Conservation (phyloP, 371 early-diverging fungal species). For the Basidiobolus meristosporus region DNA sequence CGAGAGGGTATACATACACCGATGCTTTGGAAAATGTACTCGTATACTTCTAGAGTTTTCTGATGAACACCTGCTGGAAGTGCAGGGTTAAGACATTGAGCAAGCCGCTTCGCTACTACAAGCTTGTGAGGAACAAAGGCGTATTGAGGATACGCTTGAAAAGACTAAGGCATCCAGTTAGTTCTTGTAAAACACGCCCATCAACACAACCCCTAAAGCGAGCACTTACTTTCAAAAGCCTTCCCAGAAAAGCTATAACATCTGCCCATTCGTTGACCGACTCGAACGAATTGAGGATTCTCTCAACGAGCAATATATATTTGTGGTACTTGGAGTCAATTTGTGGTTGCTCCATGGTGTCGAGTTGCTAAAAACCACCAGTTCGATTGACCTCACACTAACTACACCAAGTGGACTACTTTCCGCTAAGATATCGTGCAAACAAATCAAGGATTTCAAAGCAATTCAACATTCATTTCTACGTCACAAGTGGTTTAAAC, state of each 20-base stretch:
- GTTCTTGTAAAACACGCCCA: neutral
- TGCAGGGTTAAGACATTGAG: conserved; percentile 95
- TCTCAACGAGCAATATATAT: conserved; percentile 65
- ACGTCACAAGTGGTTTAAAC: too few species aligned
- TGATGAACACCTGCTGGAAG: conserved; percentile 98
- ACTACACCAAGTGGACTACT: too few species aligned
- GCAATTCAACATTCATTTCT: too few species aligned
- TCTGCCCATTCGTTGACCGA: conserved; percentile 88
- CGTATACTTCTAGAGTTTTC: conserved; percentile 86
- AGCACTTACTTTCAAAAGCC: conserved; percentile 46
- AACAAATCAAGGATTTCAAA: too few species aligned
- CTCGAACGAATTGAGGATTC: conserved; percentile 76
- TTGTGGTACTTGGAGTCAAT: conserved; percentile 66
- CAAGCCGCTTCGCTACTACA: conserved; percentile 83
- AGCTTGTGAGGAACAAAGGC: conserved; percentile 66
- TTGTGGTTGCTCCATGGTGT: too few species aligned
- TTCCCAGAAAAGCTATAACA: conserved; percentile 75
- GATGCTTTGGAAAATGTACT: conserved; percentile 64
- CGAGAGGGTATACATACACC: conserved; percentile 24
- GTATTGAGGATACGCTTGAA: conserved; percentile 63
- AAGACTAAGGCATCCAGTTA: conserved; percentile 20
- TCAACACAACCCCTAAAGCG: neutral
- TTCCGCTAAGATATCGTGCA: too few species aligned
- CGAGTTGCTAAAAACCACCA: too few species aligned
- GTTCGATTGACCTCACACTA: too few species aligned